phyloP scores from a whole-genome alignment of 2,329 filamentous ascomycete species.

The Diaporthe vaccinii region DNA sequence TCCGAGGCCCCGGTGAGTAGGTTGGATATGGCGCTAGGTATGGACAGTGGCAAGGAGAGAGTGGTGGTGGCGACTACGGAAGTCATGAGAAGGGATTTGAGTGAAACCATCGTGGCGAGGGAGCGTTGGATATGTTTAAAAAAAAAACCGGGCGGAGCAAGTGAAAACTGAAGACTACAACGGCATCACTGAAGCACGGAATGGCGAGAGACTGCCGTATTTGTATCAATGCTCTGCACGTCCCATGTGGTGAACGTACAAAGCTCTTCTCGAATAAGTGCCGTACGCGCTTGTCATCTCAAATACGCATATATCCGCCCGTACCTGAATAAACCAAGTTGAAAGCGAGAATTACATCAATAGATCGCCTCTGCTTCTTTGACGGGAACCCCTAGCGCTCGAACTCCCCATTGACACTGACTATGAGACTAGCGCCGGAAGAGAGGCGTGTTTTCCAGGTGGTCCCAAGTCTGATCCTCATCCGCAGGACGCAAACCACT shows the following conservation, averaged over 20 bases:
- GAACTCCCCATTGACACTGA: background rate
- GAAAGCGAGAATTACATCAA: background rate
- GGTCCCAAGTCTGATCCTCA: background rate
- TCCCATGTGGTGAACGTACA: no score
- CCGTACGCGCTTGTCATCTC: background rate
- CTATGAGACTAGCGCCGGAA: background rate
- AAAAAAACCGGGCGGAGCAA: no score
- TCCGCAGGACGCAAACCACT: background rate
- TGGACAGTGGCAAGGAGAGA: background rate
- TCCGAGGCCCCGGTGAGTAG: background rate
- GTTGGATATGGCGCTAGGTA: background rate
- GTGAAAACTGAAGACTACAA: accelerated
- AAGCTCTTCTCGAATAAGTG: no score
- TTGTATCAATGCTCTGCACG: background rate
- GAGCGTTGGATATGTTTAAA: no score
- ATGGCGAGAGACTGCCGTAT: background rate
- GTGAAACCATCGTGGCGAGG: background rate
- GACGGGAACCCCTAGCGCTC: background rate
- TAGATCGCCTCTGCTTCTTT: background rate
- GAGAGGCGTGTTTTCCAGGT: background rate
- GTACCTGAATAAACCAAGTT: no score
- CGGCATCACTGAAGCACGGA: background rate
- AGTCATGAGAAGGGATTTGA: background rate
- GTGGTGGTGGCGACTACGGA: background rate
- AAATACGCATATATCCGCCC: background rate